phyloP scores from a whole-genome alignment of 2,329 filamentous ascomycete genomes.

The Colletotrichum horii region DNA sequence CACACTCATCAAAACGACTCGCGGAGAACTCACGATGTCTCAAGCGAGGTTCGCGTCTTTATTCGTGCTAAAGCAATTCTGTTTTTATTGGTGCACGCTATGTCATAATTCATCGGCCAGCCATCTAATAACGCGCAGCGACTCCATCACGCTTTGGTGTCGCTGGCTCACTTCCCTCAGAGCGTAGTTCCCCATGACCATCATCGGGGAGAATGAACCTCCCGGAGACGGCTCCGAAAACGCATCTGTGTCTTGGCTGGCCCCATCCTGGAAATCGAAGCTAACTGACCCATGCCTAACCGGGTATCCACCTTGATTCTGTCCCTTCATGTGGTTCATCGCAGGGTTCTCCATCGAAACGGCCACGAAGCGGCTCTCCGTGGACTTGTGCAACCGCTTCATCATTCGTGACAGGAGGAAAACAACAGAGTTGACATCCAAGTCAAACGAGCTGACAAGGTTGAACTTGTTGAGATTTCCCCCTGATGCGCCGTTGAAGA shows the following conservation, averaged over 20 bases:
- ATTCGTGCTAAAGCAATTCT: neutral
- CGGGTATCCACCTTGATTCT: neutral
- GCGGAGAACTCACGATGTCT: neutral
- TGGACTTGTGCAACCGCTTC: conserved; percentile 14
- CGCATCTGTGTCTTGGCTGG: neutral
- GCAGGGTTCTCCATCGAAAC: neutral
- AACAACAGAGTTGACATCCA: conserved; percentile 13
- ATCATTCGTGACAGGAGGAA: conserved; percentile 12
- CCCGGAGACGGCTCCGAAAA: neutral
- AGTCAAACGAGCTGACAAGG: conserved; percentile 4
- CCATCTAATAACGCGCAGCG: conserved; percentile 16
- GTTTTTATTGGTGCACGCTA: neutral
- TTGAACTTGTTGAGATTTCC: neutral
- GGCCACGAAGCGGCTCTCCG: neutral
- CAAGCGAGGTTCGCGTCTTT: neutral
- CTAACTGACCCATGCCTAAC: neutral
- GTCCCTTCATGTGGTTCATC: neutral
- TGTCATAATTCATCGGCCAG: conserved; percentile 17
- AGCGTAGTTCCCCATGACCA: neutral
- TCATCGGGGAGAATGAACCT: neutral
- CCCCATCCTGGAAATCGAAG: conserved; percentile 12
- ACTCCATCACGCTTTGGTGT: conserved; percentile 14
- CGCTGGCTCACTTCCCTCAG: conserved; percentile 1
- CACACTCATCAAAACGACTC: neutral
- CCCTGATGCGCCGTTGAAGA: neutral